Base-by-base conservation (phyloP, 2,329 filamentous ascomycete species). In the Claviceps paspali region DNA sequence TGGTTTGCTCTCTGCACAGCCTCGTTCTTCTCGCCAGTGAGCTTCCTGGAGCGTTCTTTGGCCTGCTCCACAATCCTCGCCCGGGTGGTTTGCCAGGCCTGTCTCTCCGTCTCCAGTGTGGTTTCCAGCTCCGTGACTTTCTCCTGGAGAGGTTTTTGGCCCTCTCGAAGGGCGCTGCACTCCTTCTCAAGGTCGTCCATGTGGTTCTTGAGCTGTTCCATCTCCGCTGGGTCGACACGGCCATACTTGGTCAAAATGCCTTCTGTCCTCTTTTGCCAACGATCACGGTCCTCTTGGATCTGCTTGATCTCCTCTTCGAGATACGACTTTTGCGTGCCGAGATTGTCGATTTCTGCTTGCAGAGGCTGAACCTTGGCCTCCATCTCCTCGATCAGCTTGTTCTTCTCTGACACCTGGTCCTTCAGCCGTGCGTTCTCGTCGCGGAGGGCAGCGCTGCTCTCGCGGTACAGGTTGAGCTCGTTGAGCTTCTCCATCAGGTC, bases 161-260 rank as follows among this genome's bases (percentile, higher is more conserved):
- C 59, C 41, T 63, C 56, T 49, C 65, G 70, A 32, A 75, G 56
- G 3, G 64, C 48, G 45, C 81, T 69, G 6, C 77, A 70, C 52
- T 87, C 80, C 22, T 65, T 61, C 52, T 84, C 69, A 9, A 87
- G 61, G 2, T 62, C 62, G 6, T 74, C 62, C 37, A 95, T 73
- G 41, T 79, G 78, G 52, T 82, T 76, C 62, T 91, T 94, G 40
- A 98, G 70, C 41, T 81, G 78, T 49, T 96, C 88, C 53, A 95
- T 73, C 52, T 96, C 88, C 3, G 83, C 84, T 30, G 91, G 88
- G 52, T 98, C 91, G 36, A 92, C 84, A 39, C 88, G 83, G 47
- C 94, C 87, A 52, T 96, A 95, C 55, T 94, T 95, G 46, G 85
- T 86, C 35, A 98, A 73, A 43, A 98, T 95, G 48, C 92, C 84